phyloP scores from a whole-genome alignment of 208 protist species.

The Crithidia thermophila region DNA sequence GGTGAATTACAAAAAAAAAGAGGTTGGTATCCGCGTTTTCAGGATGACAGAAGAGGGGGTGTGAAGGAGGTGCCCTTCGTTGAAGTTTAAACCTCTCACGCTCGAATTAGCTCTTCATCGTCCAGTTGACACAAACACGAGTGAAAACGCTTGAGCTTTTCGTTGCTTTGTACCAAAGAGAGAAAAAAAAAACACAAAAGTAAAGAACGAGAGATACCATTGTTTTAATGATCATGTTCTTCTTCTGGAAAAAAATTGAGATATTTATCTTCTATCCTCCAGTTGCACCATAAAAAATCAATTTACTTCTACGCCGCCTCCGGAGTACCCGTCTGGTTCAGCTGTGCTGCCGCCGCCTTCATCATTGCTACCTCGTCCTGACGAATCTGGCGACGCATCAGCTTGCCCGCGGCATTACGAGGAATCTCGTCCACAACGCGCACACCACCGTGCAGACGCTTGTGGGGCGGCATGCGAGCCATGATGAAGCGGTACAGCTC shows the following conservation, averaged over 20 bases:
- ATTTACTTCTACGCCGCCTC: too few species aligned
- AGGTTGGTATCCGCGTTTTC: too few species aligned
- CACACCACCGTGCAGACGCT: conserved; percentile 74
- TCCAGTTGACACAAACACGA: not conserved
- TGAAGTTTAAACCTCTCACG: not conserved
- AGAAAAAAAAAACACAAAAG: not conserved
- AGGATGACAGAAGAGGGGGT: not conserved
- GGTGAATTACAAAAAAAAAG: conserved; percentile 9
- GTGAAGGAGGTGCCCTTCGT: not conserved
- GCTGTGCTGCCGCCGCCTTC: conserved; percentile 30
- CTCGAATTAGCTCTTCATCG: not conserved
- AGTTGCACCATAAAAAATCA: too few species aligned
- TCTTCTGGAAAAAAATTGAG: too few species aligned
- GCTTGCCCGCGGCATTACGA: conserved; percentile 73
- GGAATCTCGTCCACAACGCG: conserved; percentile 72
- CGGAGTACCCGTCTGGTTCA: too few species aligned
- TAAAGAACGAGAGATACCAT: not conserved
- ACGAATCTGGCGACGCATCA: conserved; percentile 69
- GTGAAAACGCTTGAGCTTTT: conserved; percentile 5
- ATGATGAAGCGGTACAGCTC: conserved; percentile 52
- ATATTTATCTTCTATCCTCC: too few species aligned
- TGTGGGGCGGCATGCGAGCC: conserved; percentile 60
- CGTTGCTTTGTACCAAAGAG: conserved; percentile 19
- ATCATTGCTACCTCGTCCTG: conserved; percentile 40
- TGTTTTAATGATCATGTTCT: not conserved